Base-by-base conservation (phyloP, 768 basidiomycete species). In the Rhizopogon rudus region DNA sequence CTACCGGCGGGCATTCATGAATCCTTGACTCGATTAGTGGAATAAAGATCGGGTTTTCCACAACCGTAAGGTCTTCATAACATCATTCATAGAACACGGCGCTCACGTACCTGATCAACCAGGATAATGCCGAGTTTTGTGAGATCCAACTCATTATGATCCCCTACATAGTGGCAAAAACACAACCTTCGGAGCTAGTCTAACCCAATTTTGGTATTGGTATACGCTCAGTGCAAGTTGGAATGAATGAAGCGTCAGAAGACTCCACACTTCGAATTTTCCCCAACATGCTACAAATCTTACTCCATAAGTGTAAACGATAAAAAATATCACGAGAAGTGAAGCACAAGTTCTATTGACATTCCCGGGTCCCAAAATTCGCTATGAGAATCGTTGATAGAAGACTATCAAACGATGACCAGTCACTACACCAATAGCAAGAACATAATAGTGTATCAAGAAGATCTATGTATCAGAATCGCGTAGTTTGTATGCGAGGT, bases 131-230 rank as follows among this genome's bases (percentile, higher is more conserved):
- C 48, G 48, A 49, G 37, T 20, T 25, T 33, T 25, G 48, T 25
- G 20, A 49, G 20, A 37, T 48, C 17, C 25, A 25, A 25, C 31
- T 7, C 7, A 33, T 33, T 7, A 33, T 33, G 31, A 10, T 33
- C 31, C 25, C 31, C 31, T 33, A 10, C 8, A 10, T 33, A 33
- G 31, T 25, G 25, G 25, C 25, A 25, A 25, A 3, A 25, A 25
- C 25, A 33, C 9, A 33, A 33, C 31, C 31, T 10, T 35, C 48
- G 48, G 48, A 37, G 14, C 22, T 37, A 49, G 33, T 49, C 14
- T 9, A 22, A 22, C 62, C 67, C 66, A 51, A 46, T 63, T 56
- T 59, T 66, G 64, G 65, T 54, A 69, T 33, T 5, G 25, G 25
- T 25, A 25, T 25, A 25, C 60, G 56, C 61, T 62, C 61, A 61